These are phyloP conservation scores for Phalaenopsis hybrid DNA, from an alignment of 116 monocot species.

Conservation along the genomic window DNA sequence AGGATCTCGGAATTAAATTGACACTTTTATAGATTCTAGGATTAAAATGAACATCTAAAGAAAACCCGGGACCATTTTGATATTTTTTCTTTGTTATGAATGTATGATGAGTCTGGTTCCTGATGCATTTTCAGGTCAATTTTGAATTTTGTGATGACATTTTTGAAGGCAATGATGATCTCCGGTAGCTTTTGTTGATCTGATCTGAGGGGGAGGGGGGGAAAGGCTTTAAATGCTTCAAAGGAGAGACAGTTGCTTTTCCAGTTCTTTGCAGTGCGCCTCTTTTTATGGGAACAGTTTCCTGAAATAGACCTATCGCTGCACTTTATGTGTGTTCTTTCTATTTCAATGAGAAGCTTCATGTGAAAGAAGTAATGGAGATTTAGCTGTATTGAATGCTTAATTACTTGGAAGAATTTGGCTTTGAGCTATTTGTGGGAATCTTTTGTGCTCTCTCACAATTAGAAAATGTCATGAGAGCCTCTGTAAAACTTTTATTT, in stretches of 20 bases:
- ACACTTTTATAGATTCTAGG: no score
- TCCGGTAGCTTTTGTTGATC: no score
- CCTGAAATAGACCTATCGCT: constrained; percentile 7
- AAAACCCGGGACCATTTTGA: no score
- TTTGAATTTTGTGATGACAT: background rate
- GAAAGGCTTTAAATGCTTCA: background rate
- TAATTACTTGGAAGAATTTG: no score
- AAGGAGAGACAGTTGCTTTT: background rate
- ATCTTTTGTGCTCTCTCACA: no score
- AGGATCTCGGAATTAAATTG: no score
- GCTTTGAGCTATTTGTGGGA: no score
- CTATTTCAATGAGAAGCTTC: background rate
- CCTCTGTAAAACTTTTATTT: no score
- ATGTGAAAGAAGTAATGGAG: background rate
- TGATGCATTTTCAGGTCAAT: background rate
- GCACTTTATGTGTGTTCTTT: background rate
- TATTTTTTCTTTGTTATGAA: background rate
- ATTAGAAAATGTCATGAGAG: no score
- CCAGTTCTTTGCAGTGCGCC: constrained; percentile 6
- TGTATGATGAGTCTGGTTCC: background rate
- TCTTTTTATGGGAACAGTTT: constrained; percentile 10
- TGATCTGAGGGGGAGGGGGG: no score
- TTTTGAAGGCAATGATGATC: constrained; percentile 6
- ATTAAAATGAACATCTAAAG: no score
- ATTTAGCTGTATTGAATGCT: no score